Evolutionary conservation across 768 basidiomycete species (phyloP).

Genomic region (Russula vinacea): DNA sequence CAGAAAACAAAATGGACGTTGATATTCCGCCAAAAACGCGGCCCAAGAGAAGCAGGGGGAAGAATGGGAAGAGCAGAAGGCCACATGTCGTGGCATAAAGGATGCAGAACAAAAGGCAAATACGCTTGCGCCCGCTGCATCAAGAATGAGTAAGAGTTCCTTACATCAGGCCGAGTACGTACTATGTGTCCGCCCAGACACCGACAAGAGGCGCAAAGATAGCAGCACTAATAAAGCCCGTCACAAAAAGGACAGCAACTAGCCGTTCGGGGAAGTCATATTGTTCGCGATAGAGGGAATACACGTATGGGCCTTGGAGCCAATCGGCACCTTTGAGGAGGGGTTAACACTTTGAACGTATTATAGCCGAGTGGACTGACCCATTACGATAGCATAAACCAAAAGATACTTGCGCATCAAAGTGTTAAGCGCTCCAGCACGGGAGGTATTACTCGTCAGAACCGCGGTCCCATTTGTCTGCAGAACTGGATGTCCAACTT

Average conservation of each 20-base stretch:
- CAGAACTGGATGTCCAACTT: constrained; percentile 15
- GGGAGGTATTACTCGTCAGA: background rate
- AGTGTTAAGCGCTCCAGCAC: constrained; percentile 21
- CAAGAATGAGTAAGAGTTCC: background rate
- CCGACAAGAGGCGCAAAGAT: constrained; percentile 68
- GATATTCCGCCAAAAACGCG: constrained; percentile 68
- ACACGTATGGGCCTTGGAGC: constrained; percentile 78
- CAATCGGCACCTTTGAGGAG: constrained; percentile 60
- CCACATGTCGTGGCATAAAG: constrained; percentile 59
- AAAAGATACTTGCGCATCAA: constrained; percentile 29
- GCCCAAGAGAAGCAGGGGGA: constrained; percentile 60
- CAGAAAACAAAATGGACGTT: constrained; percentile 72
- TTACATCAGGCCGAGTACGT: constrained; percentile 32
- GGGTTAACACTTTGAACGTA: constrained; percentile 4
- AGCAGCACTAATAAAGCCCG: constrained; percentile 69
- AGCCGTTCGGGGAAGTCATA: constrained; percentile 59
- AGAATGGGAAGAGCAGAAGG: constrained; percentile 53
- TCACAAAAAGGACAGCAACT: constrained; percentile 73
- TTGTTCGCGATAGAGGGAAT: constrained; percentile 69
- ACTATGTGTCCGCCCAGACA: constrained; percentile 77
- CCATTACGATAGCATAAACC: constrained; percentile 28
- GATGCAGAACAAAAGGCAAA: constrained; percentile 71
- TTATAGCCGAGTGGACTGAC: background rate
- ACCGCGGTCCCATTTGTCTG: constrained; percentile 7
- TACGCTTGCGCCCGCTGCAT: constrained; percentile 58